Base-by-base conservation (phyloP, 352 stramenopile species). In the Phytophthora pisi region DNA sequence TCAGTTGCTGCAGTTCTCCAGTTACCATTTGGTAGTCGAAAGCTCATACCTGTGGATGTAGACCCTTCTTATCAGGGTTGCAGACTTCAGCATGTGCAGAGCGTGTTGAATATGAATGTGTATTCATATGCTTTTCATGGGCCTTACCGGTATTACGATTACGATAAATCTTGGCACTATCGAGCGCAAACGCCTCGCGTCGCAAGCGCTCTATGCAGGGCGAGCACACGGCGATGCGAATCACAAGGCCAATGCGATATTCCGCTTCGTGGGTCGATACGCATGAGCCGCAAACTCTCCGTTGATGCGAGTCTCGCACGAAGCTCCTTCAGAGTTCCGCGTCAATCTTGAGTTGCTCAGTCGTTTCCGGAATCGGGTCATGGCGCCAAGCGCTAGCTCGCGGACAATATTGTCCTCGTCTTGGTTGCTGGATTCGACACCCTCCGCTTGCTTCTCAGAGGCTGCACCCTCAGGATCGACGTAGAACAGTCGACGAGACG, bases 241-340 rank as follows among this genome's bases (percentile, higher is more conserved):
- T 51, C 6, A 68, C 20, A 23, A 68, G 51, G 9, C 60, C 60
- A 51, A 67, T 67, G 28, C 60, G 60, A 23, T 55, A 42, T 15
- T 68, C 61, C 1, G 43, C 40, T 46, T 62, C 61, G 13, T 57
- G 30, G 6, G 20, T 42, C 9, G 42, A 40, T 10, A 42, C 43
- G 31, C 61, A 68, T 15, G 61, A 20, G 7, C 61, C 42, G 34
- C 52, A 63, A 70, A 74, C 40, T 58, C 28, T 46, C 36, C 59
- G 16, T 36, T 7, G 5, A 60, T 61, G 4, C 34, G 49, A 16
- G 55, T 54, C 47, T 74, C 66, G 16, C 47, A 66, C 11, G 51
- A 18, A 20, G 54, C 15, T 28, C 67, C 49, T 16, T 51, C 47
- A 47, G 54, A 64, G 20, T 31, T 52, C 11, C 45, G 58, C 11